A percentile compares a stretch with the other conserved stretches of the same genome.
These are phyloP conservation scores for Vigna hirtella DNA, from an alignment of 306 rosid species.

Conservation along the genomic window DNA sequence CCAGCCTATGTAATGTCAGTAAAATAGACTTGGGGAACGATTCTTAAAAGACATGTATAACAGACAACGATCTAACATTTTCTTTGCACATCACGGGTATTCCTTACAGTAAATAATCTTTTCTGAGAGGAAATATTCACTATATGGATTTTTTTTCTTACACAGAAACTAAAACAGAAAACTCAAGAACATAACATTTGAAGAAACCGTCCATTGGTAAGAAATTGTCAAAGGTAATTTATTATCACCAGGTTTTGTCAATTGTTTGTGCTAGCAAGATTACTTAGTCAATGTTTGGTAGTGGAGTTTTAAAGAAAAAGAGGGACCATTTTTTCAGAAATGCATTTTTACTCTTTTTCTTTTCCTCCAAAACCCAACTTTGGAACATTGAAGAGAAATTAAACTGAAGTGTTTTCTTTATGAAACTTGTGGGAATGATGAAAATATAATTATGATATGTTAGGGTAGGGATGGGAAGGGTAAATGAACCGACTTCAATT, in stretches of 20 bases:
- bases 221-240: not conserved
- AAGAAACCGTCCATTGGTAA: not conserved
- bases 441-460: not conserved
- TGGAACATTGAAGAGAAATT: not conserved
- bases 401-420: not conserved
- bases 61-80: not conserved
- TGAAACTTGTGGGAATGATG: not conserved
- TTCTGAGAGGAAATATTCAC: not conserved
- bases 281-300: constrained; percentile 1
- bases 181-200: not conserved
- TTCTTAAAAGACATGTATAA: not conserved
- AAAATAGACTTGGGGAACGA: not conserved
- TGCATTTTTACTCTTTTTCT: not conserved
- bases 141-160: not conserved
- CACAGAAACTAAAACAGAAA: not conserved
- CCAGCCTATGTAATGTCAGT: not conserved
- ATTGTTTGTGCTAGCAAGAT: not conserved
- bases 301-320: not conserved
- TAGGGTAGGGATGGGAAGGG: not conserved
- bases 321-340: not conserved
- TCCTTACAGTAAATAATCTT: not conserved
- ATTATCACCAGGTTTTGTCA: not conserved
- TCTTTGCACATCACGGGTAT: not conserved
- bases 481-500: not conserved
- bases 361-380: not conserved